Percentiles rank a stretch among this genome's conserved stretches.
These are phyloP conservation scores for Cryptococcus sp. DNA, from an alignment of 1,284 basidiomycete genomes.

Conservation along the genomic window DNA sequence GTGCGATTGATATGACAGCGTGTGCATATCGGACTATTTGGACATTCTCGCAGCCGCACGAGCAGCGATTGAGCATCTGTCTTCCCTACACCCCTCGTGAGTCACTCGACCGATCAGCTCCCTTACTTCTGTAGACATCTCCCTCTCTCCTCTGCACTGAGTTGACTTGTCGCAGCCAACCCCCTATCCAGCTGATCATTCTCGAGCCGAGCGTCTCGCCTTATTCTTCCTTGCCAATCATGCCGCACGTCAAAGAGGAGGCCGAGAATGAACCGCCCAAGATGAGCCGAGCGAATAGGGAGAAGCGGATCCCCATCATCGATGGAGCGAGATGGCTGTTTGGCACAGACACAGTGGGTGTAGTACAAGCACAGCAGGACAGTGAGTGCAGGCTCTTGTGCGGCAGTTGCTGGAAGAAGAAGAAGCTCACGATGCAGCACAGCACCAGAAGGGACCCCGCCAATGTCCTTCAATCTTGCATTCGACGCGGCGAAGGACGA, in stretches of 20 bases:
- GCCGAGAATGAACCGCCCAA: slow-evolving; percentile 17
- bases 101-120: background rate
- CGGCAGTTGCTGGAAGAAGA: no score
- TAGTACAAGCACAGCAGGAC: slow-evolving; percentile 8
- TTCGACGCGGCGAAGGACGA: background rate
- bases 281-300: slow-evolving; percentile 16
- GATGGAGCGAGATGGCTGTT: slow-evolving; percentile 34
- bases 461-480: background rate
- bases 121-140: background rate
- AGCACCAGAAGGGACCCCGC: no score
- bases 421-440: no score
- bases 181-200: slow-evolving; percentile 30
- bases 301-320: slow-evolving; percentile 27
- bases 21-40: slow-evolving; percentile 37
- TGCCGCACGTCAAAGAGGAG: slow-evolving; percentile 13
- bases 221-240: slow-evolving; percentile 31
- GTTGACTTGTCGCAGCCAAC: slow-evolving; percentile 6
- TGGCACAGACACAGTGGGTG: slow-evolving; percentile 22
- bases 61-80: slow-evolving; percentile 27
- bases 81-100: slow-evolving; percentile 19
- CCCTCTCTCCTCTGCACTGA: background rate
- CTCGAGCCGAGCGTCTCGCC: slow-evolving; percentile 36
- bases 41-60: slow-evolving; percentile 31
- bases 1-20: slow-evolving; percentile 12
- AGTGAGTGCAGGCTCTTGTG: slow-evolving; percentile 8